A percentile compares a stretch with the other conserved stretches of the same genome.
Evolutionary conservation across 2,329 filamentous ascomycete genomes (phyloP).

Genomic region (Penicillium occitanis): DNA sequence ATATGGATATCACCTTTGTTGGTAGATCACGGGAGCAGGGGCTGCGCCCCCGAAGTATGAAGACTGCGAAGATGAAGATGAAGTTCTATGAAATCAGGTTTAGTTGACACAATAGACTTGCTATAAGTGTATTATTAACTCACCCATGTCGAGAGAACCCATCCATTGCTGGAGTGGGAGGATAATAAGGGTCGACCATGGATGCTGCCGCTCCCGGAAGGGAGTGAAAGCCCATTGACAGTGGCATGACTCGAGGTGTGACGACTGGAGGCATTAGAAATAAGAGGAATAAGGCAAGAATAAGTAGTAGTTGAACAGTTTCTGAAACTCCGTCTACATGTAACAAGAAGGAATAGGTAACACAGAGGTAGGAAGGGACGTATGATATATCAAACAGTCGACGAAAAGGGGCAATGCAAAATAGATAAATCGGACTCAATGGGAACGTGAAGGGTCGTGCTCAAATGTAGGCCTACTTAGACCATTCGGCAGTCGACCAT

Average conservation of each 20-base stretch:
- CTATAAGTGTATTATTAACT: slow-evolving; percentile 23
- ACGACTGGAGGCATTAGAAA: slow-evolving; percentile 36
- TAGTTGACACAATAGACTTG: background rate
- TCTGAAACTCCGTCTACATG: background rate
- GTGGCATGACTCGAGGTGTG: slow-evolving; percentile 31
- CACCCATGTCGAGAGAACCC: slow-evolving; percentile 38
- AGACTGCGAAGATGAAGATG: slow-evolving; percentile 28
- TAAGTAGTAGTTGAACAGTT: background rate
- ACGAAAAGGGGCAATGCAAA: background rate
- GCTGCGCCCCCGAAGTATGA: slow-evolving; percentile 32
- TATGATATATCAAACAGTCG: slow-evolving; percentile 4
- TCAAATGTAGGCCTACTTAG: background rate
- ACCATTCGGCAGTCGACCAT: background rate
- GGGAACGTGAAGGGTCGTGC: background rate
- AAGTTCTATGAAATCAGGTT: background rate
- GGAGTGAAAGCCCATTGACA: slow-evolving; percentile 33
- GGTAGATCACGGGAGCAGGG: slow-evolving; percentile 35
- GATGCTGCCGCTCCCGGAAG: slow-evolving; percentile 32
- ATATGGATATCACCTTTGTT: slow-evolving; percentile 36
- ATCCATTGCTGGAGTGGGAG: slow-evolving; percentile 34
- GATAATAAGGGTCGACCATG: slow-evolving; percentile 31
- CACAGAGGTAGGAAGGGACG: background rate
- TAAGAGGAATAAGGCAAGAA: slow-evolving; percentile 4
- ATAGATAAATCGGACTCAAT: background rate
- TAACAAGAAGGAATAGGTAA: background rate